Evolutionary conservation across 139 green algal species (phyloP), one percentile per base, ranked within the genome.

Genomic region (Picochlorum sp.): DNA sequence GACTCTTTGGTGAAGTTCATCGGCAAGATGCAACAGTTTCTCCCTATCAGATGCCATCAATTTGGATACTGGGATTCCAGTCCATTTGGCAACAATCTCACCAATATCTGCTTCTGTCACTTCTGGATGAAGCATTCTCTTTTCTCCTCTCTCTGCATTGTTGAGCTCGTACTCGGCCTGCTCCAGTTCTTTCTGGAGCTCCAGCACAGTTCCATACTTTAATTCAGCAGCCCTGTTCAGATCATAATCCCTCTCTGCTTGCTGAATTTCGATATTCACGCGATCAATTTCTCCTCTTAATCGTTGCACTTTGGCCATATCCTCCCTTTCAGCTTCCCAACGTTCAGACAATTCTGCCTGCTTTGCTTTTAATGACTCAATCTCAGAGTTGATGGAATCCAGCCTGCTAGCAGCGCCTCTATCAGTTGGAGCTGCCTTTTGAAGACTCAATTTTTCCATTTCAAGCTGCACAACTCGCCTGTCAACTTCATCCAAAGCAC

Each of bases 141-240:
- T 78, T 15, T 54, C 68, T 31, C 26, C 34, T 14, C 50, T 49
- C 6, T 38, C 60, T 6, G 60, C 66, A 28, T 23, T 21, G 37
- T 79, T 65, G 47, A 85, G 75, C 24, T 67, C 63, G 3, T 69
- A 49, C 76, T 95, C 85, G n/a, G 86, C 86, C 45, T 76, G 62
- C 68, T 86, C 76, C n/a, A 96, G 73, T 70, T 85, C 61, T 60
- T 85, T 86, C 76, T 97, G 89, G 61, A 98, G 85, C 15, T 79
- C 71, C 62, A 93, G 82, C 49, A 98, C 82, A 10, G 85, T 94
- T 34, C 93, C 93, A 68, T 98, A 98, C 82, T 98, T 98, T 67
- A 98, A 82, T 82, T 98, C 92, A 6, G 92, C 92, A 3, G 92
- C 92, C 26, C 78, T 66, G 73, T 88, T 97, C 10, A 98, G 80